Base-by-base conservation (phyloP, 208 protist genomes). In the Leishmania mexicana region DNA sequence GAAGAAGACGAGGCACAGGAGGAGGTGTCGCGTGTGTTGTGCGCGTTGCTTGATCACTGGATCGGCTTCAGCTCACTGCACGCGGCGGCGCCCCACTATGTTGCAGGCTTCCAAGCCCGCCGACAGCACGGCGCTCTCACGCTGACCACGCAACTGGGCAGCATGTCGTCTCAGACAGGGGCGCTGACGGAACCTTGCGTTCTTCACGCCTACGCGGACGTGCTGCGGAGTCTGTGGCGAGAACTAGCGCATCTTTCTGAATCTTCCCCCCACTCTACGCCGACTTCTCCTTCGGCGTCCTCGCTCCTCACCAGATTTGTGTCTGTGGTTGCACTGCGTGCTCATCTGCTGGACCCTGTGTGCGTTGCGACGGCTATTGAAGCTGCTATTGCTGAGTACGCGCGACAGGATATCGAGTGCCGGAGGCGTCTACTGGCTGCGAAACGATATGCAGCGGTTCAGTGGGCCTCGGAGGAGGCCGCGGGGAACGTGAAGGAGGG, bases 181-280 rank as follows among this genome's bases (percentile, higher is more conserved):
- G 78, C 78, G 38, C 71, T 85, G 77, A 71, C 74, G n/a, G 72
- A 79, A 3, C n/a, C 6, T 6, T 53, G 78, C 70, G 78, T 85
- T 31, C 82, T 85, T 28, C 38, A 40, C 35, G 77, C 82, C 47
- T 85, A 82, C 74, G 42, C 21, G 15, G 51, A 24, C 51, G 19
- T 85, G 74, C 54, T 85, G 35, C 77, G 73, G 24, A 68, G 35
- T 54, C 58, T 78, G 13, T 73, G 79, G 82, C 17, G 13, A 24
- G 76, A 68, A n/a, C 64, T 81, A 6, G 57, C 31, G 51, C 31
- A 11, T 42, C 47, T 24, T 40, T 76, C 73, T 45, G 31, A 21
- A 19, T 54, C 45, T 7, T 51, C 45, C 21, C 51, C 70, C 28
- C 40, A 7, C 10, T 74, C 70, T 31, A 28, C 5, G 35, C 11